Percentiles rank a stretch among this genome's conserved stretches.
phyloP scores from a whole-genome alignment of 2,329 filamentous ascomycete species.

The Elsinoe perseae region DNA sequence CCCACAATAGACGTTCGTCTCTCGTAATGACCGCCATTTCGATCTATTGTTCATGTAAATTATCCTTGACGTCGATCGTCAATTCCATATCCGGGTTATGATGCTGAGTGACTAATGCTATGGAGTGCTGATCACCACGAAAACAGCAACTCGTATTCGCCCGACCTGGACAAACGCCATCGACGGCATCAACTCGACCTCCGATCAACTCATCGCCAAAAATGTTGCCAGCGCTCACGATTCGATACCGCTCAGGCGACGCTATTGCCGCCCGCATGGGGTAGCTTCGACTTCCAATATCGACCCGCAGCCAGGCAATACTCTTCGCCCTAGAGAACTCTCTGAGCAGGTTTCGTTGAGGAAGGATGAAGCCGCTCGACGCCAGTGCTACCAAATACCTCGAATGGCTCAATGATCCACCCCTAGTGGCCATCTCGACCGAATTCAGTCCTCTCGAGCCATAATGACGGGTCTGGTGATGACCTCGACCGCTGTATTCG shows the following conservation, averaged over 20 bases:
- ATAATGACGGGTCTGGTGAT: neutral
- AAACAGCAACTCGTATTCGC: neutral
- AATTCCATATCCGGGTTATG: neutral
- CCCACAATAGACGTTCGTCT: neutral
- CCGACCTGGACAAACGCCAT: neutral
- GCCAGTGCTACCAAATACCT: neutral
- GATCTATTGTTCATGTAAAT: neutral
- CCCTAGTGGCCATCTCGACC: neutral
- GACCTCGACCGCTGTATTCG: neutral
- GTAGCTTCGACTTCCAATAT: neutral
- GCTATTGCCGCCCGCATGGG: neutral
- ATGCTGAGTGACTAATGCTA: neutral
- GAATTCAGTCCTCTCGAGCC: neutral
- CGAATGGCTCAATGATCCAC: conserved; percentile 4
- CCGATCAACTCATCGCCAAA: neutral
- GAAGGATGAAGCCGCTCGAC: neutral
- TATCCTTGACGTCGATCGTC: neutral
- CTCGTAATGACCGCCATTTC: neutral
- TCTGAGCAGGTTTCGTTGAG: neutral
- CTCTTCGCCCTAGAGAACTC: neutral
- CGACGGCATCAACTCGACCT: neutral
- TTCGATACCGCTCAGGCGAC: neutral
- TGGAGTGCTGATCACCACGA: neutral
- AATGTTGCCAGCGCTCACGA: neutral
- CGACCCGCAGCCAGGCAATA: neutral